These are phyloP conservation scores for Boletus subcaerulescens DNA, from an alignment of 768 basidiomycete genomes.

Conservation along the genomic window DNA sequence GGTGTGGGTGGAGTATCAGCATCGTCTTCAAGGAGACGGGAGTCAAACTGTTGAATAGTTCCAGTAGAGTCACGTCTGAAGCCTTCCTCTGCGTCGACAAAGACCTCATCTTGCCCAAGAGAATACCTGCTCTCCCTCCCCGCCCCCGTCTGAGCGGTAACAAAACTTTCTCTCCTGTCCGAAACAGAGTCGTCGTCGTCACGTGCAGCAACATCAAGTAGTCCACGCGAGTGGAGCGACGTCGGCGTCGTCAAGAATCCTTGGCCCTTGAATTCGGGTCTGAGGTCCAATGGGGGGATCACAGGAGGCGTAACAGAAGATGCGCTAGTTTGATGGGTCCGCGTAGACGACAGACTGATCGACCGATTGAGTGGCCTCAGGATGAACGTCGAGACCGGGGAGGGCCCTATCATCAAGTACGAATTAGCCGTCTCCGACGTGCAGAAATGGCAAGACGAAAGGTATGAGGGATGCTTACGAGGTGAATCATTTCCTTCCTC, in stretches of 20 bases:
- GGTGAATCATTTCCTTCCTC: constrained; percentile 30
- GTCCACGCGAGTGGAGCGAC: constrained; percentile 20
- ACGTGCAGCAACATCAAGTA: constrained; percentile 25
- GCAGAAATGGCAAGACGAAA: not conserved
- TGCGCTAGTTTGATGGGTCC: constrained; percentile 48
- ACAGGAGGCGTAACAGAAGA: constrained; percentile 42
- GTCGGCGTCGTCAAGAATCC: constrained; percentile 30
- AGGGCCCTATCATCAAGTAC: constrained; percentile 38
- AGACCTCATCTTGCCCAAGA: constrained; percentile 24
- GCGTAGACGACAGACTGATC: constrained; percentile 59
- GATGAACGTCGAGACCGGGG: constrained; percentile 56
- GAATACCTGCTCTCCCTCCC: constrained; percentile 33
- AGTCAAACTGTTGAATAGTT: constrained; percentile 22
- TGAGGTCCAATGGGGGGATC: constrained; percentile 59
- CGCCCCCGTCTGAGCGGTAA: constrained; percentile 41
- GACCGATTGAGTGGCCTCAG: constrained; percentile 65
- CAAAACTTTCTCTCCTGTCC: constrained; percentile 55
- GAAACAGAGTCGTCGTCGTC: constrained; percentile 42
- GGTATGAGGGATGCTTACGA: constrained; percentile 37
- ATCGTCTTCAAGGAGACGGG: constrained; percentile 13
- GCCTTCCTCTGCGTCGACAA: constrained; percentile 30
- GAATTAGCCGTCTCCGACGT: constrained; percentile 3
- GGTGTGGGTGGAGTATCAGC: constrained; percentile 3
- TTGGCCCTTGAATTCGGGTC: constrained; percentile 47
- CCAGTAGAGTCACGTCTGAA: constrained; percentile 22